Base-by-base conservation (phyloP, 2,329 filamentous ascomycete species). In the Fulvia fulva region DNA sequence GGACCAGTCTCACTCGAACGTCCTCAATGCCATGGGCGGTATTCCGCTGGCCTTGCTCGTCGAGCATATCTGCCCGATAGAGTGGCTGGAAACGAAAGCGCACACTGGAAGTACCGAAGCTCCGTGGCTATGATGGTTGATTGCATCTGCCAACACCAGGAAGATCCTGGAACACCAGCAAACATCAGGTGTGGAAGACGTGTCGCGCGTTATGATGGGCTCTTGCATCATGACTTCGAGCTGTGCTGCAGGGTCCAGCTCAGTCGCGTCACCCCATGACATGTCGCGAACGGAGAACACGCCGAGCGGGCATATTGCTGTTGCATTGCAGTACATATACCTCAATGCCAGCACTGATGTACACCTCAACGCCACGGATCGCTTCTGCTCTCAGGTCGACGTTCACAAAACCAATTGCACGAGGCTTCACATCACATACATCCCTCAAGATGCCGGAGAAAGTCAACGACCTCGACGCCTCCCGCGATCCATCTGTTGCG, bases 401-500 rank as follows among this genome's bases (percentile, higher is more conserved):
- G 12, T 19, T 21, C 23, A 21, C 54, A 30, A 56, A 34, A 25
- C 47, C 56, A 47, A 26, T 32, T 30, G 51, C 25, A 6, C 55
- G 54, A 49, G 51, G 50, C 16, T 65, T 64, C 45, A 60, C 60
- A 14, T 55, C 51, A 32, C 57, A 63, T 43, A 41, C 55, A 32
- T 34, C 47, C 30, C 58, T 68, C 71, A 78, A 69, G 23, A 81
- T 81, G 79, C 77, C 78, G 45, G 75, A 79, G 45, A 77, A 69
- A 45, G 50, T 65, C 21, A 59, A 67, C 56, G 76, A 80, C 60
- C 65, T 80, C 65, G 69, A 73, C 61, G 73, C 75, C 44, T 63
- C 75, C 59, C 75, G 68, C 47, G 79, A 81, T 64, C 78, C 79
- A 25, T 76, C 76, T 1, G 76, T 80, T 56, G 62, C 74, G n/a